Base-by-base conservation (phyloP, 2,329 filamentous ascomycete species). In the Phyllosticta citrichinensis region DNA sequence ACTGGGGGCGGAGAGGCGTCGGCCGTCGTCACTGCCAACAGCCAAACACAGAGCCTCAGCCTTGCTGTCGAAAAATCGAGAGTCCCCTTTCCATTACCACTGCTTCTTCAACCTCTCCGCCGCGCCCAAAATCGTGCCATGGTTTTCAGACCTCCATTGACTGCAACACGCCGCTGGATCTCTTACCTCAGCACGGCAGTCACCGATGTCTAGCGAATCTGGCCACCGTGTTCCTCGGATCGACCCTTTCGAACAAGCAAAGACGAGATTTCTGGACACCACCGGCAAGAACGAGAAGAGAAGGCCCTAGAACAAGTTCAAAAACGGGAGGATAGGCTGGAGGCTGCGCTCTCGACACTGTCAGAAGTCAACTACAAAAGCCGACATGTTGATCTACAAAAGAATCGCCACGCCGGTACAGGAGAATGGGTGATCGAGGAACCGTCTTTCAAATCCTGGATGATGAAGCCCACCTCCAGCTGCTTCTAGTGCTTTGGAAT, bases 401-500 rank as follows among this genome's bases (percentile, higher is more conserved):
- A 10, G 2, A 30, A 62, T 10, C 62, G 62, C 9, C 58, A 67
- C 52, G 57, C 62, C 20, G 64, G 66, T 0, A 65, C 67, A 11
- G 63, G 62, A 20, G 54, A 11, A 5, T 68, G 66, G 66, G 5
- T 67, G 9, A 61, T 62, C 20, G 35, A 53, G 5, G 19, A 62
- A 10, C 20, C 35, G 4, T 11, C 35, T 4, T 66, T 61, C 40
- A 12, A 30, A 12, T n/a, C 53, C 3, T 68, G 65, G 66, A 14
- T 56, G 1, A 5, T 17, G 20, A 55, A 62, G 1, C 22, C 55
- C 17, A 19, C 3, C 0, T 65, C 66, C 1, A 55, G 60, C n/a
- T 67, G 63, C 40, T 47, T 68, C 1, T 65, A 60, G 19, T 67
- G 62, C 40, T 69, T 65, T 53, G 66, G 65, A 2, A 69, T 68